phyloP scores from a whole-genome alignment of 129 eudicot genomes.

The Arctium minus region DNA sequence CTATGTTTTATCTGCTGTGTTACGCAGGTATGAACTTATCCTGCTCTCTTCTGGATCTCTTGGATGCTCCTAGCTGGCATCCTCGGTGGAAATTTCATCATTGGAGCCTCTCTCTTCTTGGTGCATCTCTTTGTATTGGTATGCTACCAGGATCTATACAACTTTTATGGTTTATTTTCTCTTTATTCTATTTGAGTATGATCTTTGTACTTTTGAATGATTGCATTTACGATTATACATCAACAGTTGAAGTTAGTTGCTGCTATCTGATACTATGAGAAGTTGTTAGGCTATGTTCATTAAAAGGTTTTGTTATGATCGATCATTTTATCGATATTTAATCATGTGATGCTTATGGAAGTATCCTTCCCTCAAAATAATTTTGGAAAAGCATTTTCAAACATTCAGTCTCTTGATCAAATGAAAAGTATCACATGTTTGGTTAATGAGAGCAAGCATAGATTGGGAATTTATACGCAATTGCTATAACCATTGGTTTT shows the following conservation, averaged over 20 bases:
- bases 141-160: slow-evolving; percentile 8
- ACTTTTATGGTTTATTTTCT: slow-evolving; percentile 7
- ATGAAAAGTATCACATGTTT: background rate
- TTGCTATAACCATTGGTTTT: background rate
- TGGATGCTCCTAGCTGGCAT: slow-evolving; percentile 99
- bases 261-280: background rate
- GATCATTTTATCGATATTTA: background rate
- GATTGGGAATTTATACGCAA: background rate
- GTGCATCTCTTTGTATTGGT: slow-evolving; percentile 93
- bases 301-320: background rate
- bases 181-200: background rate
- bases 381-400: background rate
- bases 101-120: slow-evolving; percentile 98
- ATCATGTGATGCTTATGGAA: background rate
- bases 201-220: background rate
- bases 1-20: slow-evolving; percentile 96
- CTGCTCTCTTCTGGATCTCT: slow-evolving; percentile 91
- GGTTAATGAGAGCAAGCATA: background rate
- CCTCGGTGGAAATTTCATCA: slow-evolving; percentile 99
- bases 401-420: background rate
- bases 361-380: background rate
- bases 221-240: background rate
- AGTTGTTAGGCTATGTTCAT: background rate
- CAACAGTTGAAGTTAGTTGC: background rate
- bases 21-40: slow-evolving; percentile 97